phyloP scores from a whole-genome alignment of 2,329 filamentous ascomycete genomes.

The Clonostachys solani region DNA sequence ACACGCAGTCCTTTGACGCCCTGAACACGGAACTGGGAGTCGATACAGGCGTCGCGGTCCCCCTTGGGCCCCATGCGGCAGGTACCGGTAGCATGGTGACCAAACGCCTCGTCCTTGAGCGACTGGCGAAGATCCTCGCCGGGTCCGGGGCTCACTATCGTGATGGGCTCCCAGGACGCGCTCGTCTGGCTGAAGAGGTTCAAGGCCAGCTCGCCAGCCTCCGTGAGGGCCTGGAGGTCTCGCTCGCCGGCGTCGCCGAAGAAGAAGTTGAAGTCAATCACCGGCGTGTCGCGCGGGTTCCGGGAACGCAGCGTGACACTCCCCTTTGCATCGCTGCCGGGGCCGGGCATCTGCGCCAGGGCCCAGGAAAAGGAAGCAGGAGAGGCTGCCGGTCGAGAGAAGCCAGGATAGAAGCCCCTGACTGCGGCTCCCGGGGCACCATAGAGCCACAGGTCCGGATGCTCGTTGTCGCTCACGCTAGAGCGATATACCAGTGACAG shows the following conservation, averaged over 20 bases:
- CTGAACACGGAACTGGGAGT: conserved; percentile 50
- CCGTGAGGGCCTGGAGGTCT: background rate
- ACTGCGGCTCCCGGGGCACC: conserved; percentile 48
- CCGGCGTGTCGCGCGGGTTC: conserved; percentile 57
- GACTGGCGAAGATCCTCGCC: background rate
- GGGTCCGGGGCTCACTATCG: conserved; percentile 10
- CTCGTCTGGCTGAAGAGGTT: background rate
- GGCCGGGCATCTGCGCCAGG: conserved; percentile 53
- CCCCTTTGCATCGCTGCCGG: conserved; percentile 53
- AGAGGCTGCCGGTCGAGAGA: conserved; percentile 33
- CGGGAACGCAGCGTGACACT: conserved; percentile 53
- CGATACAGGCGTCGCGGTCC: conserved; percentile 48
- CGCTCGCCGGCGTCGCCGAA: conserved; percentile 14
- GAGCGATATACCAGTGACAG: conserved; percentile 31
- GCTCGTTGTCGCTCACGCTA: conserved; percentile 21
- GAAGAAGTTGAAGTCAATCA: conserved; percentile 50
- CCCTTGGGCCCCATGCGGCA: conserved; percentile 43
- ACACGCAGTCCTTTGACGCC: conserved; percentile 50
- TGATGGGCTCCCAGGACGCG: conserved; percentile 25
- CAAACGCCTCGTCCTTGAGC: background rate
- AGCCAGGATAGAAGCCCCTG: conserved; percentile 50
- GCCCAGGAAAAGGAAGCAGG: conserved; percentile 29
- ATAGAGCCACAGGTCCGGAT: conserved; percentile 49
- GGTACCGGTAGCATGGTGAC: background rate
- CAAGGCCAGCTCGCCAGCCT: background rate